Evolutionary conservation across 2,329 filamentous ascomycete species (phyloP).

Genomic region (Canariomyces notabilis): DNA sequence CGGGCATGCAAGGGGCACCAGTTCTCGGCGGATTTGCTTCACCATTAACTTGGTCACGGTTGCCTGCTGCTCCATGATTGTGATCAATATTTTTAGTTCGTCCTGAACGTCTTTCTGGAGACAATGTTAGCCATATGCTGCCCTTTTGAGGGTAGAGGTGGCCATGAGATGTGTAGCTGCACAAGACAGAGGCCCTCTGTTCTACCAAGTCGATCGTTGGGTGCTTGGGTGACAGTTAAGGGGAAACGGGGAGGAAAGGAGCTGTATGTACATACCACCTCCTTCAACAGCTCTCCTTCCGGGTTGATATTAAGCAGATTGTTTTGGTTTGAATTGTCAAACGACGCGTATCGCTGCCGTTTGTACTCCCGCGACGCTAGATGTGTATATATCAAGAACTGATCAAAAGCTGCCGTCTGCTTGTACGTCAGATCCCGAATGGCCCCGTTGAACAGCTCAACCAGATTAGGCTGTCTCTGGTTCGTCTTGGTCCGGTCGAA

Average conservation of each 20-base stretch:
- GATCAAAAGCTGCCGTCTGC: slow-evolving; percentile 35
- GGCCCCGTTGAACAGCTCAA: slow-evolving; percentile 39
- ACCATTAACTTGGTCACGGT: slow-evolving; percentile 31
- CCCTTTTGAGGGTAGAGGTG: no score
- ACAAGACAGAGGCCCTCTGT: no score
- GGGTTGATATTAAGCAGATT: slow-evolving; percentile 24
- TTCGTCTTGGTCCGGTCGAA: slow-evolving; percentile 20
- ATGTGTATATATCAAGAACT: slow-evolving; percentile 34
- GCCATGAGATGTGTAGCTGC: no score
- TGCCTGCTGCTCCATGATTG: slow-evolving; percentile 35
- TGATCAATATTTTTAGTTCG: slow-evolving; percentile 44
- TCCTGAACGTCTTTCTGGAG: slow-evolving; percentile 43
- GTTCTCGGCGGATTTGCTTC: slow-evolving; percentile 14
- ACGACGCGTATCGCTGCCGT: slow-evolving; percentile 13
- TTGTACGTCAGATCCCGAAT: slow-evolving; percentile 34
- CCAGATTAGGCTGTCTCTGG: slow-evolving; percentile 26
- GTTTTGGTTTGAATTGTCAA: slow-evolving; percentile 20
- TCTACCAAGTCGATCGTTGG: no score
- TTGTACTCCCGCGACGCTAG: slow-evolving; percentile 22
- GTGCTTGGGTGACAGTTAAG: no score
- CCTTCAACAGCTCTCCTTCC: slow-evolving; percentile 26
- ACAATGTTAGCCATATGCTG: no score
- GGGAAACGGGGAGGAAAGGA: no score
- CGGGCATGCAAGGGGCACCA: slow-evolving; percentile 21
- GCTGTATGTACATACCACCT: no score